These are phyloP conservation scores for Allium sativum DNA, from an alignment of 106 monocot species.

Conservation along the genomic window DNA sequence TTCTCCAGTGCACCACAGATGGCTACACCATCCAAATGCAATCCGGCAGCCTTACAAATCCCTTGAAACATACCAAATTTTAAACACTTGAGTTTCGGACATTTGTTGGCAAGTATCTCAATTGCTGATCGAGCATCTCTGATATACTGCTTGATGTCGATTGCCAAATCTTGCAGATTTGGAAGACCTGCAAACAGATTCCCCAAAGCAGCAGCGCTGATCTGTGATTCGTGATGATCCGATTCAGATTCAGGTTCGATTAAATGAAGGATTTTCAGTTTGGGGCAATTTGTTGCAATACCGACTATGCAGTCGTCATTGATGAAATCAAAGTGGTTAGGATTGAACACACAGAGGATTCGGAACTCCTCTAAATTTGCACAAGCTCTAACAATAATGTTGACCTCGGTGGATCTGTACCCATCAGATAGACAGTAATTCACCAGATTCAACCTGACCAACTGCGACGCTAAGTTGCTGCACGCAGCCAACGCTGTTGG, in stretches of 20 bases:
- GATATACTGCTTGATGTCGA: slow-evolving; percentile 55
- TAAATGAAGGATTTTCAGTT: slow-evolving; percentile 49
- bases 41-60: slow-evolving; percentile 51
- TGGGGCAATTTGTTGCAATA: slow-evolving; percentile 43
- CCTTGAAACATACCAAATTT: slow-evolving; percentile 57
- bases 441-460: slow-evolving; percentile 49
- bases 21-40: slow-evolving; percentile 82
- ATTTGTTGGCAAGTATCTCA: slow-evolving; percentile 35
- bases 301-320: slow-evolving; percentile 41
- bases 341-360: slow-evolving; percentile 71
- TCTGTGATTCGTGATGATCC: slow-evolving; percentile 19
- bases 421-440: slow-evolving; percentile 42
- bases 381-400: slow-evolving; percentile 31
- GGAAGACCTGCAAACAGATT: slow-evolving; percentile 38
- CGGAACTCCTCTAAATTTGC: slow-evolving; percentile 38
- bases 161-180: slow-evolving; percentile 41
- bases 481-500: slow-evolving; percentile 32
- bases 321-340: slow-evolving; percentile 51
- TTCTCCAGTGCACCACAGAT: slow-evolving; percentile 53
- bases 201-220: slow-evolving; percentile 38
- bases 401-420: slow-evolving; percentile 46
- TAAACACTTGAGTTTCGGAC: slow-evolving; percentile 38
- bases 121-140: slow-evolving; percentile 40
- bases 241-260: slow-evolving; percentile 23
- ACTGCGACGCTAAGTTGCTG: slow-evolving; percentile 16